Conservation (phyloP, 208 protist genomes). For the Blastocrithidia nonstop region DNA sequence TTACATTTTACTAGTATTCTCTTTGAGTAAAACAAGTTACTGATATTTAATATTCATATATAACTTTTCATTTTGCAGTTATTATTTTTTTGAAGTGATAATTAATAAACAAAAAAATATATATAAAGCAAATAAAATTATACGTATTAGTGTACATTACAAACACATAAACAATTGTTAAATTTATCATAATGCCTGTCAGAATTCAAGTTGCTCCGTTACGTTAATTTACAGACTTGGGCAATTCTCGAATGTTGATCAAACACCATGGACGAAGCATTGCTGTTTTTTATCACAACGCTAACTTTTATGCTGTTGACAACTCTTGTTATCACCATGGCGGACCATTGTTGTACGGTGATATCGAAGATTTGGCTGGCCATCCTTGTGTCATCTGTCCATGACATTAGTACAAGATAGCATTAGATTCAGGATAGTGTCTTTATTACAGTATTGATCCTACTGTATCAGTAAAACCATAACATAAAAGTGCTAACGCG, state of each 20-base stretch:
- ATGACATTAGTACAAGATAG: conserved; percentile 83
- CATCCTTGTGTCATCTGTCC: conserved; percentile 83
- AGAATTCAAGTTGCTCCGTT: too few relatives aligned
- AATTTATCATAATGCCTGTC: too few relatives aligned
- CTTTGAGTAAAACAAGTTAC: too few relatives aligned
- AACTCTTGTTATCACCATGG: conserved; percentile 89
- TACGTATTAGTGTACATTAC: too few relatives aligned
- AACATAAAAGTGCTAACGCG: neutral
- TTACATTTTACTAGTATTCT: too few relatives aligned
- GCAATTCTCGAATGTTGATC: conserved; percentile 62
- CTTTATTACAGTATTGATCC: conserved; percentile 32
- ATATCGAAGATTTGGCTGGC: conserved; percentile 84
- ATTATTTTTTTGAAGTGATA: too few relatives aligned
- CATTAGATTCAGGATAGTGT: conserved; percentile 77
- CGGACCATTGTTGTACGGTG: conserved; percentile 67
- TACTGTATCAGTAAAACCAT: neutral
- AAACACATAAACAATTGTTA: too few relatives aligned
- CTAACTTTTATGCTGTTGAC: conserved; percentile 72
- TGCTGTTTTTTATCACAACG: conserved; percentile 46
- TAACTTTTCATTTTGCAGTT: too few relatives aligned
- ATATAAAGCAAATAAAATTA: too few relatives aligned
- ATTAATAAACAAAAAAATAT: too few relatives aligned
- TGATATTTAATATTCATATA: too few relatives aligned
- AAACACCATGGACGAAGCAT: conserved; percentile 70
- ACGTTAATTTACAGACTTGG: too few relatives aligned